Evolutionary conservation across 371 early-diverging fungal genomes (phyloP).

Genomic region (Batrachochytrium dendrobatidis): DNA sequence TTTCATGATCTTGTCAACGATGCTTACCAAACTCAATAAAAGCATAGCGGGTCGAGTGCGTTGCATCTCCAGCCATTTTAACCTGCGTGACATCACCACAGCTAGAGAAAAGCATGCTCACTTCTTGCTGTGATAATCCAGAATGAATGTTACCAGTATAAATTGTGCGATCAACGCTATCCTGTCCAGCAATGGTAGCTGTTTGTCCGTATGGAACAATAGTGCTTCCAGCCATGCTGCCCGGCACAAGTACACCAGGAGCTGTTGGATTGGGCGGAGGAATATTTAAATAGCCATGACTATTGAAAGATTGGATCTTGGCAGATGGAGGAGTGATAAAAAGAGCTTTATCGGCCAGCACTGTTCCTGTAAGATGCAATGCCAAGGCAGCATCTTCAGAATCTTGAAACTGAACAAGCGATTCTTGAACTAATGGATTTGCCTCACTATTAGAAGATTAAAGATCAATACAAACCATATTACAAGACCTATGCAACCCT

Average conservation of each 20-base stretch:
- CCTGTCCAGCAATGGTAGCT: constrained; percentile 55
- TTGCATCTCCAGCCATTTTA: constrained; percentile 62
- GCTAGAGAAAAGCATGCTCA: constrained; percentile 42
- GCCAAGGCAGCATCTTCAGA: constrained; percentile 43
- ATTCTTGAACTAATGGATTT: constrained; percentile 40
- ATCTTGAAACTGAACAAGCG: constrained; percentile 48
- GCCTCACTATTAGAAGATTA: too few relatives aligned
- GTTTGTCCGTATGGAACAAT: constrained; percentile 36
- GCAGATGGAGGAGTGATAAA: constrained; percentile 31
- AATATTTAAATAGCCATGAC: too few relatives aligned
- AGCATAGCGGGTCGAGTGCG: constrained; percentile 58
- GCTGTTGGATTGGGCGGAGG: background rate
- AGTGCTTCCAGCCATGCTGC: constrained; percentile 2
- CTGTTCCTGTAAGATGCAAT: constrained; percentile 55
- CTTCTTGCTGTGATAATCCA: constrained; percentile 39
- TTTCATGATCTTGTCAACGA: background rate
- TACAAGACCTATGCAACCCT: too few relatives aligned
- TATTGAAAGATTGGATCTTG: constrained; percentile 11
- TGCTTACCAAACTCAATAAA: constrained; percentile 60
- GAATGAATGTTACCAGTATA: constrained; percentile 57
- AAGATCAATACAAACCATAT: too few relatives aligned
- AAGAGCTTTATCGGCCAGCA: constrained; percentile 55
- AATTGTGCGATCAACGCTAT: constrained; percentile 56
- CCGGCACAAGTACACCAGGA: background rate
- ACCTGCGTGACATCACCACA: constrained; percentile 56